Conservation (phyloP, 2,329 filamentous ascomycete genomes). For the Juglanconis juglandina region DNA sequence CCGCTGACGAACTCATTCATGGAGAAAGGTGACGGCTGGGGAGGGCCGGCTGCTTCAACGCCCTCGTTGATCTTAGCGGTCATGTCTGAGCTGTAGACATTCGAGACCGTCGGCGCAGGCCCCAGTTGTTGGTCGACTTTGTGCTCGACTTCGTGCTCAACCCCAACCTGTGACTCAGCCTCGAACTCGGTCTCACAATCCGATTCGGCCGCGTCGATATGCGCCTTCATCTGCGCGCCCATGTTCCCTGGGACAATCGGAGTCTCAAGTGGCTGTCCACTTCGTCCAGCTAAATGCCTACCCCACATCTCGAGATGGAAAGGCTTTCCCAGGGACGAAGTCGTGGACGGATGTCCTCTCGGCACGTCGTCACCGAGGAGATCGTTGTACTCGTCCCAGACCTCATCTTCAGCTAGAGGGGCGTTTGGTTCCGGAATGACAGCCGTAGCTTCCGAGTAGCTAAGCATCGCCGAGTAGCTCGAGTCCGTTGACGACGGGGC, state of each 20-base stretch:
- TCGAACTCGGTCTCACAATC: conserved; percentile 27
- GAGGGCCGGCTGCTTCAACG: conserved; percentile 36
- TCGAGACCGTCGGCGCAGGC: conserved; percentile 41
- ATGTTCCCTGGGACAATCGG: conserved; percentile 39
- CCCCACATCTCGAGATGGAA: conserved; percentile 54
- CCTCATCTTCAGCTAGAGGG: conserved; percentile 73
- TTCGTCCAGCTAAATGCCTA: conserved; percentile 32
- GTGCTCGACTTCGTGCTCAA: conserved; percentile 26
- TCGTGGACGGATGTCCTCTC: conserved; percentile 47
- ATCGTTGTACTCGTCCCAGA: conserved; percentile 94
- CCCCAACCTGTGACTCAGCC: conserved; percentile 29
- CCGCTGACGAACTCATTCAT: conserved; percentile 40
- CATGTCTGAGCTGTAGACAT: conserved; percentile 54
- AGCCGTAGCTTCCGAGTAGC: conserved; percentile 61
- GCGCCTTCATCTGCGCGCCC: conserved; percentile 9
- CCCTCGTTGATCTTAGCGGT: conserved; percentile 49
- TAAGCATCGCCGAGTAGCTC: conserved; percentile 63
- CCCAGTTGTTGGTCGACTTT: conserved; percentile 28
- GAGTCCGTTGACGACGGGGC: conserved; percentile 55
- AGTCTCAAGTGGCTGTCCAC: conserved; percentile 41
- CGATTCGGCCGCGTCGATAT: conserved; percentile 16
- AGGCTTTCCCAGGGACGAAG: conserved; percentile 54
- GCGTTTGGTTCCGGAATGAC: conserved; percentile 60
- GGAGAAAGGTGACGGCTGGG: conserved; percentile 42
- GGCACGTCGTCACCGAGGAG: conserved; percentile 64